Evolutionary conservation across 2,329 filamentous ascomycete genomes (phyloP).

Genomic region (Ascomycota sp.): DNA sequence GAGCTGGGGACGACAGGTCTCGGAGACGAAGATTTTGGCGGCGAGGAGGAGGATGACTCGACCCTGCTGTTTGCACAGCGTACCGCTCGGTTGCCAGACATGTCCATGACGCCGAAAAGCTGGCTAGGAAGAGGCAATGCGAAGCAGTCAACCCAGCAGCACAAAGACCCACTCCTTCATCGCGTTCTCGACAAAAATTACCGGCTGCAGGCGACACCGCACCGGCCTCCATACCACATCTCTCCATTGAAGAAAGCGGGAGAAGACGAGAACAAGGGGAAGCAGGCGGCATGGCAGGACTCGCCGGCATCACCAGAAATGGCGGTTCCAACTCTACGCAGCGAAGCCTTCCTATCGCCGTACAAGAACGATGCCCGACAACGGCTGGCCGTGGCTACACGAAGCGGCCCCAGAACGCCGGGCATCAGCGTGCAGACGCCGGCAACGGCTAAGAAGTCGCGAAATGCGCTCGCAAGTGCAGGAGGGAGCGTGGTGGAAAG

Average conservation of each 20-base stretch:
- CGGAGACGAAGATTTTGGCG: constrained; percentile 5
- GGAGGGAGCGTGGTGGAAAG: constrained; percentile 5
- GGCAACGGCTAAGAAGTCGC: constrained; percentile 21
- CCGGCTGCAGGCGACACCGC: constrained; percentile 75
- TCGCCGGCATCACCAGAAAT: constrained; percentile 56
- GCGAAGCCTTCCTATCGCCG: constrained; percentile 68
- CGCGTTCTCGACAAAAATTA: constrained; percentile 90
- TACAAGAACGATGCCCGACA: constrained; percentile 23
- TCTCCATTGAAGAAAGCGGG: constrained; percentile 19
- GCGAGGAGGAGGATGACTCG: constrained; percentile 20
- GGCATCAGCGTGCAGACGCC: constrained; percentile 76
- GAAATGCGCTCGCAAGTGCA: constrained; percentile 22
- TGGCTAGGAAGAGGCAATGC: constrained; percentile 8
- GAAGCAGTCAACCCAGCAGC: constrained; percentile 13
- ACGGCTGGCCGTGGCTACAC: constrained; percentile 19
- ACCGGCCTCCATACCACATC: constrained; percentile 27
- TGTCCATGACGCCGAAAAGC: constrained; percentile 38
- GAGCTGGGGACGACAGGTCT: constrained; percentile 14
- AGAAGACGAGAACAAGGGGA: constrained; percentile 12
- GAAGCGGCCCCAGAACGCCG: constrained; percentile 39
- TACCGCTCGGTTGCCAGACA: constrained; percentile 33
- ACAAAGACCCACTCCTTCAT: constrained; percentile 63
- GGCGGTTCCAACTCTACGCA: constrained; percentile 59
- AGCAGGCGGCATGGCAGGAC: constrained; percentile 24
- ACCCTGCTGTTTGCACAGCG: constrained; percentile 28